Evolutionary conservation across 2,329 filamentous ascomycete genomes (phyloP).

Genomic region (Venturia pyrina): DNA sequence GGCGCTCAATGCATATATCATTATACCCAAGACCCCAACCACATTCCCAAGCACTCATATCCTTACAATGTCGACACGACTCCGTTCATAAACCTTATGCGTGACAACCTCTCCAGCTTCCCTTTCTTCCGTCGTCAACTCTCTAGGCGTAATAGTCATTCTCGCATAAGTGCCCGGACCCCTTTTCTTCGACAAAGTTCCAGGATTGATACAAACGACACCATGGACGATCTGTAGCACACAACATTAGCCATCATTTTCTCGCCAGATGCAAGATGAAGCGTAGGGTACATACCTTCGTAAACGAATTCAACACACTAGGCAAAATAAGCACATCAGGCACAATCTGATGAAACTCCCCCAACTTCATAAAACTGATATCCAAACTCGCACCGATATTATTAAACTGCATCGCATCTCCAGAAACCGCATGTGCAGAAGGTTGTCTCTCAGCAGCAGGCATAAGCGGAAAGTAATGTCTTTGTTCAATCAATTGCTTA

Average conservation of each 20-base stretch:
- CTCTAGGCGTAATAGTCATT: constrained; percentile 61
- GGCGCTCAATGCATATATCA: too few species aligned
- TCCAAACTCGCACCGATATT: constrained; percentile 67
- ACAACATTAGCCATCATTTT: constrained; percentile 11
- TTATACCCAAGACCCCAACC: too few species aligned
- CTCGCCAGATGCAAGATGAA: constrained; percentile 15
- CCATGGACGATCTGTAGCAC: constrained; percentile 68
- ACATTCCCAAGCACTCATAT: constrained; percentile 40
- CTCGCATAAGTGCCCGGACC: constrained; percentile 79
- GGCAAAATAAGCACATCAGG: constrained; percentile 81
- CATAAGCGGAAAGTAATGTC: constrained; percentile 84
- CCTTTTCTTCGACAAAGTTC: constrained; percentile 72
- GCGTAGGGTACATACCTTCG: constrained; percentile 53
- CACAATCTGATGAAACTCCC: constrained; percentile 77
- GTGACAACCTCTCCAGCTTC: constrained; percentile 48
- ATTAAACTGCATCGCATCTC: constrained; percentile 30
- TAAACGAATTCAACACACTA: constrained; percentile 74
- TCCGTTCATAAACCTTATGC: constrained; percentile 71
- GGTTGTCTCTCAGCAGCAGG: constrained; percentile 63
- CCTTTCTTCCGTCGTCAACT: constrained; percentile 47
- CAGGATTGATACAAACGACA: constrained; percentile 84
- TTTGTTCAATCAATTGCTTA: constrained; percentile 73
- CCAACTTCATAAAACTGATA: constrained; percentile 72
- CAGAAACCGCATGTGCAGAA: constrained; percentile 27
- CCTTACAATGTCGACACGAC: constrained; percentile 76